Conservation (phyloP, 495 filamentous ascomycete genomes). For the Xylaria intraflava region DNA sequence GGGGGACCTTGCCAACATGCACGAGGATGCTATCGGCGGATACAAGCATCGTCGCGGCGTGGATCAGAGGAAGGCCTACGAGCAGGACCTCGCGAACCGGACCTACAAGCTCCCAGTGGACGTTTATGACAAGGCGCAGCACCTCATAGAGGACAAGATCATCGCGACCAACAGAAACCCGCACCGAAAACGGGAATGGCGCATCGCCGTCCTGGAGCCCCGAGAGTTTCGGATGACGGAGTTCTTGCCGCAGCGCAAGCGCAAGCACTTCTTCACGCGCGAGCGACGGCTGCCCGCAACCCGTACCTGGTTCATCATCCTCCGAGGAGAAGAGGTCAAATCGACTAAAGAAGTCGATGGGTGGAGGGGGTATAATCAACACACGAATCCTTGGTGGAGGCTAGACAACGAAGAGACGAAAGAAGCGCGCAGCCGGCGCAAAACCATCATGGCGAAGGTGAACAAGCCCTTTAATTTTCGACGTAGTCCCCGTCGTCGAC, state of each 20-base stretch:
- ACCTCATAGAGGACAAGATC: constrained; percentile 15
- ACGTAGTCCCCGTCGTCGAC: not conserved
- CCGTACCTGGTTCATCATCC: constrained; percentile 12
- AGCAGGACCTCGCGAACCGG: constrained; percentile 23
- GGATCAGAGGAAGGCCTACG: constrained; percentile 14
- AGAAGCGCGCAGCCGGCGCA: constrained; percentile 12
- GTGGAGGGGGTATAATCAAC: constrained; percentile 13
- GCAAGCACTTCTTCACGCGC: constrained; percentile 12
- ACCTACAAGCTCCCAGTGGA: constrained; percentile 6
- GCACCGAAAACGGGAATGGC: constrained; percentile 22
- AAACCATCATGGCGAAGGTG: constrained; percentile 6
- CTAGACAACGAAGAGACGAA: constrained; percentile 16
- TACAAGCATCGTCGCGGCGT: constrained; percentile 7
- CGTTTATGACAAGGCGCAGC: constrained; percentile 11
- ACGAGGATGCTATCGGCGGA: constrained; percentile 10
- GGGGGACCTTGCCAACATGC: constrained; percentile 18
- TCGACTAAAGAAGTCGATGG: constrained; percentile 14
- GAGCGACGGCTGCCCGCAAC: not conserved
- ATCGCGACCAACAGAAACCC: constrained; percentile 18
- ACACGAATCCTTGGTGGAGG: constrained; percentile 21
- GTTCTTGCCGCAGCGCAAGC: constrained; percentile 16
- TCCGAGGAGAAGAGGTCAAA: constrained; percentile 21
- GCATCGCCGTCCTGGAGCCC: constrained; percentile 14
- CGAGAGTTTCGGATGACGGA: constrained; percentile 19
- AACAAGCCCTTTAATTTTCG: not conserved